These are phyloP conservation scores for Coriaria nepalensis DNA, from an alignment of 306 rosid species.

Conservation along the genomic window DNA sequence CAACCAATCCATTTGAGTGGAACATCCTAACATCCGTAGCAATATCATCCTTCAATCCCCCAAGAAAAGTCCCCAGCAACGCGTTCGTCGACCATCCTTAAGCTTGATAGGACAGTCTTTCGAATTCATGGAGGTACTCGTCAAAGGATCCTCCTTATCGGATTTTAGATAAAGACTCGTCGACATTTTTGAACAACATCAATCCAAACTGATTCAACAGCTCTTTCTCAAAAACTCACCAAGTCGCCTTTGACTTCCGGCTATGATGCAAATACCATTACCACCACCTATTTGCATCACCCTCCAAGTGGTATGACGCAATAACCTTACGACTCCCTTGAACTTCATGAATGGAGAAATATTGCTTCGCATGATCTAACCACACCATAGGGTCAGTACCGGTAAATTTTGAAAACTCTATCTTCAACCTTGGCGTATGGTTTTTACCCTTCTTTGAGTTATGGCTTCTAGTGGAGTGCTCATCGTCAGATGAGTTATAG, in stretches of 20 bases:
- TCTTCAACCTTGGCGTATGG: neutral
- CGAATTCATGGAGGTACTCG: neutral
- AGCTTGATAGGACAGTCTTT: neutral
- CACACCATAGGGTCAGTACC: neutral
- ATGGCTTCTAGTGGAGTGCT: too few species aligned
- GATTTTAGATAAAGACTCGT: neutral
- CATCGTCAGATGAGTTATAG: too few species aligned
- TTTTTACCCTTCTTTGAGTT: neutral
- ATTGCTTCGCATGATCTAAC: neutral
- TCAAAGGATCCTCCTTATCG: neutral
- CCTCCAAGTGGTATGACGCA: too few species aligned
- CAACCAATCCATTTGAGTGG: neutral
- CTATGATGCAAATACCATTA: too few species aligned
- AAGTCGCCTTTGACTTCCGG: neutral
- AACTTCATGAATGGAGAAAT: too few species aligned
- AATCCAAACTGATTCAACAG: too few species aligned
- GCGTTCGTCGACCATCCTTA: neutral
- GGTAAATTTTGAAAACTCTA: neutral
- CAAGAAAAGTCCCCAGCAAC: neutral
- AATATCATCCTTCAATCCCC: neutral
- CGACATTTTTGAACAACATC: neutral
- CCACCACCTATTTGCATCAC: too few species aligned
- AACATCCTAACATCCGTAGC: neutral
- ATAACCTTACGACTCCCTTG: too few species aligned
- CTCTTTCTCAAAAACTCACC: neutral